Base-by-base conservation (phyloP, 2,329 filamentous ascomycete genomes). In the Didymosphaeria variabile region DNA sequence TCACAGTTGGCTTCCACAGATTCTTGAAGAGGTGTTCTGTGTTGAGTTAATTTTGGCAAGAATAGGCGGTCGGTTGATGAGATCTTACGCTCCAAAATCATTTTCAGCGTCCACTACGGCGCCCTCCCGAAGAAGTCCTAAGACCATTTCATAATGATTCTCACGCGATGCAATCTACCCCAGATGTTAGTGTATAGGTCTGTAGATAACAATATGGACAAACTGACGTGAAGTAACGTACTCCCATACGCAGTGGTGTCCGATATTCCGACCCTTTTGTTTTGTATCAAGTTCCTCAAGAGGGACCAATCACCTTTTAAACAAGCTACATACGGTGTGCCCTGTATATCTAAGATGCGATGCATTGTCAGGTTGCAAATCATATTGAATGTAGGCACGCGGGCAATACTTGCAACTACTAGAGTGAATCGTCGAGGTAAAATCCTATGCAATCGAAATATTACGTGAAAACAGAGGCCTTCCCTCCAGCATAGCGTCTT, bases 171-270 rank as follows among this genome's bases (percentile, higher is more conserved):
- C 62, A 8, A 59, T 19, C 62, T 64, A 19, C 29, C 31, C 34
- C 3, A 32, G 17, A 32, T 15, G 32, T 36, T 23, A 47, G 47
- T 12, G 15, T 40, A 6, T 29, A 2, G 26, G 26, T 29, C 26
- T 29, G 4, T 29, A 5, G 4, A 29, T 29, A 4, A 4, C 26
- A 29, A 29, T 29, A 29, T 29, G 26, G 26, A 4, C 6, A 29
- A 29, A 57, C 60, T 32, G 23, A 61, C 63, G 54, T 65, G 63
- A 26, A 65, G 47, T 5, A 65, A 42, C 12, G 63, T 61, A 46
- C 57, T 42, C 40, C 63, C 63, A 15, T 44, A 15, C 13, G 5
- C 26, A 13, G 51, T 57, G 2, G 8, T 19, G 54, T 55, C 49
- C 12, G 31, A 31, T 3, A 60, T 31, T 1, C 38, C 21, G 7